Evolutionary conservation across 495 filamentous ascomycete species (phyloP), one percentile per base, ranked within the genome.

Genomic region (Paragyromitra xinjiangensis): DNA sequence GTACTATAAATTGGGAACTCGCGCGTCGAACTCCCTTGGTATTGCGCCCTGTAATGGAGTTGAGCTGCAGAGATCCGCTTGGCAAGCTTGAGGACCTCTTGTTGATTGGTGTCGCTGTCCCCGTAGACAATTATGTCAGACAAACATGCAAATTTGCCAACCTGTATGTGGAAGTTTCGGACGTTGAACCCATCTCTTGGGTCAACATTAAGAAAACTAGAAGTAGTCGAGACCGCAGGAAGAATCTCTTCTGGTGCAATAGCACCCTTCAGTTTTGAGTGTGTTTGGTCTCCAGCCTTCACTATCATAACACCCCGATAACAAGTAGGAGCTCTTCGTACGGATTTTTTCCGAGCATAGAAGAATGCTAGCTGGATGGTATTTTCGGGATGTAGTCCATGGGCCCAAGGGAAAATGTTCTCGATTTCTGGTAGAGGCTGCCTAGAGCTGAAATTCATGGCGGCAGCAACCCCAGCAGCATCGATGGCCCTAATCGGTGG

Each of bases 101-200:
- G 86, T 44, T 83, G 80, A 61, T 82, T 81, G 12, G 85, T 84
- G 22, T 86, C 85, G 73, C 92, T 88, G 69, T 94, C 91, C 7
- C 92, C 92, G 84, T 99, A 99, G 12, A 99, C 88, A 16, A 99
- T 87, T 77, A 99, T 92, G 82, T 99, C 95, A 3, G 93, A 95
- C 29, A 97, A 87, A 73, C 91, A 90, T 40, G 95, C 94, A 80
- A 92, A 86, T 83, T 99, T 99, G 50, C 92, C 92, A 1, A 93
- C 89, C 81, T 99, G 95, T 55, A 98, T 98, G 80, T 99, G 95
- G 80, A 99, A 99, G 83, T 99, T 98, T 26, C 95, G 90, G 9
- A 93, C 91, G 26, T 88, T 91, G 77, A 93, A 93, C 12, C 95
- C 95, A 73, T 95, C 92, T 37, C 84, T 88, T 1, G 95, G 95